phyloP scores from a whole-genome alignment of 2,329 filamentous ascomycete genomes.

The Fonsecaea pedrosoi region DNA sequence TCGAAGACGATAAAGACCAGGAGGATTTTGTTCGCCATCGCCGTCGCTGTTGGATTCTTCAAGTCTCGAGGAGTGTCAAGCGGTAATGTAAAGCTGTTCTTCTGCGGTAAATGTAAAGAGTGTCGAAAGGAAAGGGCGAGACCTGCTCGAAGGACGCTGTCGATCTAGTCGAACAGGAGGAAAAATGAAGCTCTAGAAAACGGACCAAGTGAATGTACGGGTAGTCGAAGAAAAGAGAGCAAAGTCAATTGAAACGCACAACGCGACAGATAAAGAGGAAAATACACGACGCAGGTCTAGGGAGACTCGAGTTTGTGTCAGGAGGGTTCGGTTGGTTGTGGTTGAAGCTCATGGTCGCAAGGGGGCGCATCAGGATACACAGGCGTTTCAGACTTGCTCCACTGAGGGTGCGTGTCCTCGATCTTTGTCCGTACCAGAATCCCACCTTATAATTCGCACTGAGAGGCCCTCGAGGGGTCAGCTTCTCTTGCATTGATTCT shows the following conservation, averaged over 20 bases:
- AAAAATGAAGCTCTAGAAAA: slow-evolving; percentile 13
- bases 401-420: slow-evolving; percentile 20
- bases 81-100: slow-evolving; percentile 1
- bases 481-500: neutral
- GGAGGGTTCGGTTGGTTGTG: slow-evolving; percentile 32
- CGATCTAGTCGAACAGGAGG: slow-evolving; percentile 21
- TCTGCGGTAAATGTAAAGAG: slow-evolving; percentile 16
- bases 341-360: slow-evolving; percentile 28
- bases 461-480: neutral
- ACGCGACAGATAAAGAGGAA: slow-evolving; percentile 24
- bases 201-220: slow-evolving; percentile 14
- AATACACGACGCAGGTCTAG: slow-evolving; percentile 25
- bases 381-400: slow-evolving; percentile 34
- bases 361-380: slow-evolving; percentile 31
- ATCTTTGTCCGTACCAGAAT: neutral
- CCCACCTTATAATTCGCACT: slow-evolving; percentile 18
- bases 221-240: slow-evolving; percentile 11
- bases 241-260: slow-evolving; percentile 26
- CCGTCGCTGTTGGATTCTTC: slow-evolving; percentile 5
- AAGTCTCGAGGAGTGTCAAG: neutral
- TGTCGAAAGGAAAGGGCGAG: slow-evolving; percentile 27
- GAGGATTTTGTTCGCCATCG: slow-evolving; percentile 58
- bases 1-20: slow-evolving; percentile 59
- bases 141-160: slow-evolving; percentile 36
- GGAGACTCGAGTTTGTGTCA: slow-evolving; percentile 30